These are phyloP conservation scores for Metschnikowia hibisci DNA, from an alignment of 805 yeast species.

Conservation along the genomic window DNA sequence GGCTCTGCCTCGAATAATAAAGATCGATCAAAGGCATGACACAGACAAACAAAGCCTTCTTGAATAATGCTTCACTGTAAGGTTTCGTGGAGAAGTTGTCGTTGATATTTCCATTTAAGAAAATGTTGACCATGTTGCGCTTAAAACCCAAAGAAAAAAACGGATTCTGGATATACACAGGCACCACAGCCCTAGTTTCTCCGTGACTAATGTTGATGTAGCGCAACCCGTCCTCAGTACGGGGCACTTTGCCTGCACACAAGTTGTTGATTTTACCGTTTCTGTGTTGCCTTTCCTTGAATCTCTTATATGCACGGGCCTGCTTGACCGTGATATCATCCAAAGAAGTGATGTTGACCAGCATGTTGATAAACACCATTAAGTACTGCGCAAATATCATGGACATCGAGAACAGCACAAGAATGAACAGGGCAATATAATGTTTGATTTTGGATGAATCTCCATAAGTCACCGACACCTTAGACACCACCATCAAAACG, in stretches of 20 bases:
- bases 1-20: background rate
- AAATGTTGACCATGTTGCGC: slow-evolving; percentile 34
- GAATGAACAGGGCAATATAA: slow-evolving; percentile 44
- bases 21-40: slow-evolving; percentile 14
- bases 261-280: slow-evolving; percentile 13
- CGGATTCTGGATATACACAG: slow-evolving; percentile 25
- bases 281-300: background rate
- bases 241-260: slow-evolving; percentile 17
- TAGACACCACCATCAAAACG: slow-evolving; percentile 22
- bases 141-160: slow-evolving; percentile 38
- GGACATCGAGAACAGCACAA: slow-evolving; percentile 43
- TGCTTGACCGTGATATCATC: slow-evolving; percentile 47
- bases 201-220: slow-evolving; percentile 41
- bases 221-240: slow-evolving; percentile 33
- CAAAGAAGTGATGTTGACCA: slow-evolving; percentile 51
- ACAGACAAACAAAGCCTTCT: slow-evolving; percentile 3
- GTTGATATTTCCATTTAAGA: slow-evolving; percentile 14
- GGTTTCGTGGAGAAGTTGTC: background rate
- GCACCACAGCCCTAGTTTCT: slow-evolving; percentile 35
- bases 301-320: slow-evolving; percentile 27
- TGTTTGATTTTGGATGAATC: slow-evolving; percentile 40
- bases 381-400: slow-evolving; percentile 42
- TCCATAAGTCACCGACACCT: slow-evolving; percentile 20
- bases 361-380: slow-evolving; percentile 44
- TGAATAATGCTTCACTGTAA: background rate